Evolutionary conservation across 441 rosid genomes (phyloP).

Genomic region (Flueggea neowawraea): DNA sequence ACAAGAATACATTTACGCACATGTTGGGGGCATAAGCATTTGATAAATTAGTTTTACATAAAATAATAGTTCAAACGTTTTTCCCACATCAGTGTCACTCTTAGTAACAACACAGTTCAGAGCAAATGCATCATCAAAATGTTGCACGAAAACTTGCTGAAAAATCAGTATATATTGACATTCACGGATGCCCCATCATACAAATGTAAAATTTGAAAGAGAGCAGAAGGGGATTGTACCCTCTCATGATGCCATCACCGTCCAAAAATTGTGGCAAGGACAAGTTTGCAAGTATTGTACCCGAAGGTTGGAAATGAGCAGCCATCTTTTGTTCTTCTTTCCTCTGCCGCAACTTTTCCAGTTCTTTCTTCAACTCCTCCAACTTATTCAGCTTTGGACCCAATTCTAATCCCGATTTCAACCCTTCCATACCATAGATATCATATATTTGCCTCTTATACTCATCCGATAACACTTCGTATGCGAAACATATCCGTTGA

Average conservation of each 20-base stretch:
- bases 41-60: no score
- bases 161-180: background rate
- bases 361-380: conserved; percentile 83
- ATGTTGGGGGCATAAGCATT: no score
- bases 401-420: conserved; percentile 85
- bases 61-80: no score
- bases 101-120: no score
- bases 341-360: conserved; percentile 59
- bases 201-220: conserved; percentile 1
- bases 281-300: conserved; percentile 58
- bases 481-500: conserved; percentile 88
- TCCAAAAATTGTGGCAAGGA: conserved; percentile 66
- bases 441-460: conserved; percentile 81
- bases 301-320: conserved; percentile 66
- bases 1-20: no score
- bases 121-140: no score
- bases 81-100: no score
- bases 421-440: conserved; percentile 92
- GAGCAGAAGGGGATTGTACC: conserved; percentile 34
- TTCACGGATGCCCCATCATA: background rate
- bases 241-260: conserved; percentile 87
- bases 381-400: conserved; percentile 76
- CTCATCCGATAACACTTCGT: conserved; percentile 84
- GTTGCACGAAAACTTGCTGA: no score
- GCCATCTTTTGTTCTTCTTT: conserved; percentile 63